Base-by-base conservation (phyloP, 169 alveolate species). In the Condylostoma magnum region DNA sequence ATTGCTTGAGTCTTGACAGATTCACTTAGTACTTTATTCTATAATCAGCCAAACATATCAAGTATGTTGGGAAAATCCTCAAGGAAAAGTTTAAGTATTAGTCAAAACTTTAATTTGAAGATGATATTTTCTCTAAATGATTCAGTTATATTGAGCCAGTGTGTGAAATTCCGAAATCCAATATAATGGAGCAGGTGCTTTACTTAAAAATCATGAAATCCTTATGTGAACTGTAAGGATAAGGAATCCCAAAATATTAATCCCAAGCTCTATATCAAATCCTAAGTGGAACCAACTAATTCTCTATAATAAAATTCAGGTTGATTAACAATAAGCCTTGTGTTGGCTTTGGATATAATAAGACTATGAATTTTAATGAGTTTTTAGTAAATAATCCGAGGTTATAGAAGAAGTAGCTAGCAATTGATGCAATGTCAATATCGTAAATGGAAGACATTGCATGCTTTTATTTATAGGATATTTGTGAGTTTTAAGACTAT, bases 41-140 rank as follows among this genome's bases (percentile, higher is more conserved):
- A 1, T n/a, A 38, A 33, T 10, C 43, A n/a, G 18, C 58, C 8
- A 41, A 22, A 18, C 25, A n/a, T 8, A 15, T 10, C n/a, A 6
- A 60, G 10, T 6, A n/a, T 12, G 4, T 60, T n/a, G 58, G 56
- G 25, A 33, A 41, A 18, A 60, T 41, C 12, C 22, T 60, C 2
- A 60, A 38, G 43, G 71, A 60, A 60, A 41, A 38, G 58, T 60
- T 60, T 41, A 60, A 60, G 30, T 41, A 36, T 27, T 10, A 10
- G 2, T 10, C 10, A 1, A 55, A 60, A 3, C 30, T 60, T n/a
- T 41, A 30, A 0, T 12, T 12, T 20, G 8, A 38, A 10, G 31
- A 28, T 25, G 71, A 60, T 2, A 18, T 15, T 38, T n/a, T n/a
- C n/a, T n/a, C n/a, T n/a, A n/a, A n/a, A 6, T 34, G 58, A 31